phyloP scores from a whole-genome alignment of 2,329 filamentous ascomycete genomes.

The Aureobasidium vineae region DNA sequence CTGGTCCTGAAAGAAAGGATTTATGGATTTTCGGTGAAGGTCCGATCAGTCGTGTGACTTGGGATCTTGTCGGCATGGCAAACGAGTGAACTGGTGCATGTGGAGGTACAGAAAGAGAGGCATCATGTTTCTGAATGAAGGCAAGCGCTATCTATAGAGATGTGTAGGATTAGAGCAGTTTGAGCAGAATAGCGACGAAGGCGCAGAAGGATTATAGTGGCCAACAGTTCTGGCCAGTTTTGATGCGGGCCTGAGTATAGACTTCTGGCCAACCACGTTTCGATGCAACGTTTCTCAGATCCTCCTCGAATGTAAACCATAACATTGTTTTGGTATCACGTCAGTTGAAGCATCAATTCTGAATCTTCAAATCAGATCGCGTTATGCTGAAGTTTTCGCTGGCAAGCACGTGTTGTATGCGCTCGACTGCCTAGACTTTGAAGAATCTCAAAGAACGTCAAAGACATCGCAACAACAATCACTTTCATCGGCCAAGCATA shows the following conservation, averaged over 20 bases:
- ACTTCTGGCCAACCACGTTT: background rate
- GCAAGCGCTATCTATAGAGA: background rate
- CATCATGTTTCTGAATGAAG: background rate
- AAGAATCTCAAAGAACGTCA: conserved; percentile 5
- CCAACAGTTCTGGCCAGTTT: background rate
- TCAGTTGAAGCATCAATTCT: too few species aligned
- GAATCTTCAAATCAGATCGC: too few species aligned
- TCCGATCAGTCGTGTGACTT: conserved; percentile 28
- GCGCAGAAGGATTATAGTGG: background rate
- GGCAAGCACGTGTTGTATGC: background rate
- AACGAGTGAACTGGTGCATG: background rate
- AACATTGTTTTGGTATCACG: background rate
- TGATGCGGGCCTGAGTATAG: background rate
- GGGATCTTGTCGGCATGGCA: conserved; percentile 1
- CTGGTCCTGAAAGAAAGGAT: conserved; percentile 27
- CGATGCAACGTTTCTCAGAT: background rate
- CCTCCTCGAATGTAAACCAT: background rate
- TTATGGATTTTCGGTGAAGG: conserved; percentile 31
- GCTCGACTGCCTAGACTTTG: background rate
- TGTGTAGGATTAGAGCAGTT: background rate
- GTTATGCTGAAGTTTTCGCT: background rate
- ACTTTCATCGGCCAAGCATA: conserved; percentile 1
- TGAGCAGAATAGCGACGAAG: background rate
- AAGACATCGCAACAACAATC: conserved; percentile 6
- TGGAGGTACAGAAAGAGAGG: background rate